Percentiles rank a stretch among this genome's conserved stretches.
Conservation (phyloP, 257 asterid species). For the Henckelia pumila region DNA sequence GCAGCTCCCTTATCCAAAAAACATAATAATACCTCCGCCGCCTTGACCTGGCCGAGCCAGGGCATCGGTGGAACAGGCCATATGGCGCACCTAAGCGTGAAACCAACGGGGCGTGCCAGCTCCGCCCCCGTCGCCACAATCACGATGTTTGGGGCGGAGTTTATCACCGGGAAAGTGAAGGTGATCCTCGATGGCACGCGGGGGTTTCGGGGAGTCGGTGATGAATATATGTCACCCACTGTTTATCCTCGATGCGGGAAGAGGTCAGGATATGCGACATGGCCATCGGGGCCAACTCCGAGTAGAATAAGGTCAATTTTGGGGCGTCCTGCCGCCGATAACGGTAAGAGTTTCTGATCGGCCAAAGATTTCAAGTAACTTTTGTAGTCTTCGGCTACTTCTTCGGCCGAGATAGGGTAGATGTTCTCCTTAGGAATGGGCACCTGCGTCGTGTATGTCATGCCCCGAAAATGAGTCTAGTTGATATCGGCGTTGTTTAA, state of each 20-base stretch:
- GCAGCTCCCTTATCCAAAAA: constrained; percentile 47
- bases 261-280: constrained; percentile 42
- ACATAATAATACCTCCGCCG: constrained; percentile 39
- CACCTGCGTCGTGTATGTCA: no score
- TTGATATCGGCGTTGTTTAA: no score
- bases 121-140: constrained; percentile 46
- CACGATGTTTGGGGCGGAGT: constrained; percentile 42
- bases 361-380: no score
- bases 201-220: constrained; percentile 55
- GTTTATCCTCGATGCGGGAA: constrained; percentile 49
- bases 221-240: constrained; percentile 49
- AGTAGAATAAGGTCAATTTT: no score
- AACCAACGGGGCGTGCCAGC: constrained; percentile 31
- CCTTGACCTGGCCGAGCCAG: constrained; percentile 31
- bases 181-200: constrained; percentile 55
- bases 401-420: no score
- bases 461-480: no score
- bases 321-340: no score
- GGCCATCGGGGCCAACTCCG: no score
- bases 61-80: constrained; percentile 30
- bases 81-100: constrained; percentile 16
- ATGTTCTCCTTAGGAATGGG: no score
- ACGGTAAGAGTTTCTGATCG: no score
- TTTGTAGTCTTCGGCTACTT: no score
- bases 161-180: constrained; percentile 53